Evolutionary conservation across 768 basidiomycete species (phyloP).

Genomic region (Termitomyces eurrhizus): DNA sequence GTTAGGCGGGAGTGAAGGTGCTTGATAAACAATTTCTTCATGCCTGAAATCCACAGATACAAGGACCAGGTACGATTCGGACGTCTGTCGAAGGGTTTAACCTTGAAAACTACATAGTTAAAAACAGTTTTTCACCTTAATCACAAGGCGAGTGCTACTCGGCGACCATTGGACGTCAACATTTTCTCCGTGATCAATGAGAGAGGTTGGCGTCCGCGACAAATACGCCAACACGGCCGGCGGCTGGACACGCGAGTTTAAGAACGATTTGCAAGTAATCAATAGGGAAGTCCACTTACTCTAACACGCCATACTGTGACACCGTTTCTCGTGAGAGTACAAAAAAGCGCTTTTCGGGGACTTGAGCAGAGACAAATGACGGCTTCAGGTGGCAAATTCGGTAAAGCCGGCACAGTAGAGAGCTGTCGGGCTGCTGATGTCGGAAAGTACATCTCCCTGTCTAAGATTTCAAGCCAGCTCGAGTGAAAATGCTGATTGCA

Average conservation of each 20-base stretch:
- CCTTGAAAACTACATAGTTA: background rate
- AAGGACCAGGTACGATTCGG: conserved; percentile 74
- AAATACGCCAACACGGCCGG: conserved; percentile 69
- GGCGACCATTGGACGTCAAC: conserved; percentile 74
- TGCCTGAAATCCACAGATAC: conserved; percentile 59
- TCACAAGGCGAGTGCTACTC: conserved; percentile 73
- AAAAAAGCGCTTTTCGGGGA: conserved; percentile 75
- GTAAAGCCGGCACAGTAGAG: conserved; percentile 64
- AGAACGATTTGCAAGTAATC: background rate
- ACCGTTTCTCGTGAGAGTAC: conserved; percentile 65
- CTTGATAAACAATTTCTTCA: conserved; percentile 52
- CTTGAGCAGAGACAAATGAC: conserved; percentile 59
- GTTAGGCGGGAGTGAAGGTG: conserved; percentile 46
- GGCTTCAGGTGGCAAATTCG: conserved; percentile 54
- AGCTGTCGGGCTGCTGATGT: conserved; percentile 75
- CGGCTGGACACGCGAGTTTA: conserved; percentile 42
- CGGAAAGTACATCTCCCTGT: conserved; percentile 72
- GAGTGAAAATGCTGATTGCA: background rate
- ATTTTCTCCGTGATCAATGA: conserved; percentile 84
- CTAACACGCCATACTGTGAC: conserved; percentile 80
- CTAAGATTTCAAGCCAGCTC: conserved; percentile 6
- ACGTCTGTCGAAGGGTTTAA: conserved; percentile 52
- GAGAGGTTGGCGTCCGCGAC: conserved; percentile 70
- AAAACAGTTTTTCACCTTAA: conserved; percentile 54
- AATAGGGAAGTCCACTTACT: conserved; percentile 39